A percentile compares a stretch with the other conserved stretches of the same genome.
These are phyloP conservation scores for Stipa capillata DNA, from an alignment of 176 grass and related monocot genomes.

Conservation along the genomic window DNA sequence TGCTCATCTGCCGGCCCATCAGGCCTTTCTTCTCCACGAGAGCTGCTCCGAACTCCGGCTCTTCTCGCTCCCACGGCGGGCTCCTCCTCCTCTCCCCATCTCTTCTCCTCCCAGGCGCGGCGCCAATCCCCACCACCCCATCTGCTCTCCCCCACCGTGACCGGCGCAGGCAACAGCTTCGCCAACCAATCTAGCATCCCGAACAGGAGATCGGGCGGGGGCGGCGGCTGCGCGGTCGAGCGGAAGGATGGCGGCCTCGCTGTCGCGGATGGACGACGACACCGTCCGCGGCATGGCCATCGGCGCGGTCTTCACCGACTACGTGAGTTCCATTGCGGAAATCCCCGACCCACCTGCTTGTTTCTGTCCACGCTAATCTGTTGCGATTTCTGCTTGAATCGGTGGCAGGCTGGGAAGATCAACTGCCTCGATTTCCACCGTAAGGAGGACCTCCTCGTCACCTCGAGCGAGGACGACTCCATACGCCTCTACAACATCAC, in stretches of 20 bases:
- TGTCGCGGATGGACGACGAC: slow-evolving; percentile 52
- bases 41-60: background rate
- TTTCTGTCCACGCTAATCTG: background rate
- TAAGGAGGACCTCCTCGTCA: slow-evolving; percentile 82
- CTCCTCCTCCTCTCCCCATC: background rate
- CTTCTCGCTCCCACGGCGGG: background rate
- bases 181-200: background rate
- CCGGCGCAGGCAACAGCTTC: background rate
- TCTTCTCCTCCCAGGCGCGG: background rate
- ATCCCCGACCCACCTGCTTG: background rate
- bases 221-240: slow-evolving; percentile 12
- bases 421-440: slow-evolving; percentile 94
- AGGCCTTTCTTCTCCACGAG: background rate
- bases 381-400: background rate
- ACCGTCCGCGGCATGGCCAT: slow-evolving; percentile 77
- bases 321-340: slow-evolving; percentile 28
- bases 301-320: slow-evolving; percentile 76
- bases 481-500: slow-evolving; percentile 81
- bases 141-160: background rate
- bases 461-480: slow-evolving; percentile 86
- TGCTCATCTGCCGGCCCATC: background rate
- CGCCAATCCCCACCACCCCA: background rate
- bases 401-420: slow-evolving; percentile 66
- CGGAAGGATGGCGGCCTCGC: slow-evolving; percentile 15
- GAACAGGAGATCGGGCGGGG: background rate